Base-by-base conservation (phyloP, 2,329 filamentous ascomycete genomes). In the Cladophialophora bantiana region DNA sequence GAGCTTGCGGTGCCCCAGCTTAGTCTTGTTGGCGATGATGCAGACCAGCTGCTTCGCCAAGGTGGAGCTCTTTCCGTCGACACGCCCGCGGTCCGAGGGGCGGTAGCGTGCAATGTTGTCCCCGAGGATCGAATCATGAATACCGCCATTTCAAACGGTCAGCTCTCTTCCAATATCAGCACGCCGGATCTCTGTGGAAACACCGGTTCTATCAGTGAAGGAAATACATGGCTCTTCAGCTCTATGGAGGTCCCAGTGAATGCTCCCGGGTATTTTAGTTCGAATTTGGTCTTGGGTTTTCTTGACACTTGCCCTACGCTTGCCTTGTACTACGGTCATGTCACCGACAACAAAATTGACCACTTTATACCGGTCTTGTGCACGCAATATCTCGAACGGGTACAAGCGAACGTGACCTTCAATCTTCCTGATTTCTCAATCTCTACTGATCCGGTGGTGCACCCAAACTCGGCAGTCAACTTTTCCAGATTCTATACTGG, bases 321-420 rank as follows among this genome's bases (percentile, higher is more conserved):
- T 31, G 60, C 62, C 9, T 32, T 73, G 38, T 62, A 70, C 61
- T 64, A 72, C 60, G 57, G 68, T 53, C 59, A 68, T 66, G 57
- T 64, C 48, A 59, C 54, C 54, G 38, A 72, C 54, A 69, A 69
- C 20, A 34, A 59, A 7, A n/a, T 71, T 45, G 62, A 65, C 38
- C 48, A 69, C 53, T 69, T 71, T 32, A 59, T 54, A n/a, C 68
- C 69, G 3, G 59, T 73, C 55, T 58, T 62, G 40, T 73, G 71
- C 64, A 63, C 59, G 10, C 68, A 69, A 54, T 61, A 67, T 53
- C 32, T 74, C 10, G 67, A 74, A n/a, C 64, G 69, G 50, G 67
- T 73, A 3, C 59, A 74, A 13, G 62, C 68, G 4, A 67, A 69
- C n/a, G 61, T 61, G n/a, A 68, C 52, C 10, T 65, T 72, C 26